Conservation (phyloP, 2,329 filamentous ascomycete genomes). For the Colletotrichum somersetense region DNA sequence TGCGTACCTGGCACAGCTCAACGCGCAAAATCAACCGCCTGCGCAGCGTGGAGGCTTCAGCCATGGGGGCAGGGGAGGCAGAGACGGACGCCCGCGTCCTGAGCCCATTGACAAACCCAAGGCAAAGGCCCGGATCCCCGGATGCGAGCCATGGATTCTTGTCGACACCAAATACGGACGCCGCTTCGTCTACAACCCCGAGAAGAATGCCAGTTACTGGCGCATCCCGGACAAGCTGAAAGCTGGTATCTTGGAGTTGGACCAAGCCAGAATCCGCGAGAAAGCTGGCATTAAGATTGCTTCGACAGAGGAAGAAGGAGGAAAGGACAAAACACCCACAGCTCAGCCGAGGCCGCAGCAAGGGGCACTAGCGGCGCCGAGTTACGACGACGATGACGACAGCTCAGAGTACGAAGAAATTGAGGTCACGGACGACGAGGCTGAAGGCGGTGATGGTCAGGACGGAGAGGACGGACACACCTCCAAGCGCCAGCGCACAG, state of each 20-base stretch:
- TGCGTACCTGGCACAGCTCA: slow-evolving; percentile 70
- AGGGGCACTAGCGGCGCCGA: background rate
- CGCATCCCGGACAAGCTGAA: slow-evolving; percentile 90
- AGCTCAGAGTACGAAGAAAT: slow-evolving; percentile 84
- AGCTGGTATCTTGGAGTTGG: slow-evolving; percentile 79
- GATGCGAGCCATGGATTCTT: slow-evolving; percentile 87
- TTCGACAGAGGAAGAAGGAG: slow-evolving; percentile 41
- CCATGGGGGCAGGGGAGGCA: slow-evolving; percentile 64
- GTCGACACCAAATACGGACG: slow-evolving; percentile 93
- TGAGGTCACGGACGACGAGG: slow-evolving; percentile 71
- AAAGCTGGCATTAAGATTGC: slow-evolving; percentile 56
- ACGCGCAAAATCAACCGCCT: slow-evolving; percentile 55
- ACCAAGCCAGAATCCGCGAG: slow-evolving; percentile 77
- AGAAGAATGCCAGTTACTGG: slow-evolving; percentile 93
- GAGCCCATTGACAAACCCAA: slow-evolving; percentile 85
- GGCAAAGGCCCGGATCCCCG: slow-evolving; percentile 82
- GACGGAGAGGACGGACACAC: slow-evolving; percentile 54
- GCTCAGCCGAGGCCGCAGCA: slow-evolving; percentile 29
- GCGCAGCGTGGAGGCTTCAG: slow-evolving; percentile 57
- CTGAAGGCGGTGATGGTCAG: slow-evolving; percentile 51
- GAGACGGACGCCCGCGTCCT: slow-evolving; percentile 69
- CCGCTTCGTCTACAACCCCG: slow-evolving; percentile 89
- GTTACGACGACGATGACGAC: slow-evolving; percentile 54
- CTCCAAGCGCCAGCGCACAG: slow-evolving; percentile 74
- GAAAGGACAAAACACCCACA: slow-evolving; percentile 4